Conservation (phyloP, 495 filamentous ascomycete species). For the Pseudevernia furfuracea region DNA sequence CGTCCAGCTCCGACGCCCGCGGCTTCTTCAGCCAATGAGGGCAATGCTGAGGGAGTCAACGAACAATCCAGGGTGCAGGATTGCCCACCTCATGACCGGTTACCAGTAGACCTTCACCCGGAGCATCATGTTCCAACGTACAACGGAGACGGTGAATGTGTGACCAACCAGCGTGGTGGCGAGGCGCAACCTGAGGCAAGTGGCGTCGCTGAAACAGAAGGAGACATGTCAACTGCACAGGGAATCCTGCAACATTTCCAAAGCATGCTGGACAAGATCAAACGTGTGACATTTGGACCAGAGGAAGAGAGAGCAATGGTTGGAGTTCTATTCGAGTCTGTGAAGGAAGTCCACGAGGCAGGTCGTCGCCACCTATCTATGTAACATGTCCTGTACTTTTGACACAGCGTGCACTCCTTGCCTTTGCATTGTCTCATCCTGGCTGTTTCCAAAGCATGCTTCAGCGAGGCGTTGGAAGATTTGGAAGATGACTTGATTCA, state of each 20-base stretch:
- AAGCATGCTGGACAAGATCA: conserved; percentile 18
- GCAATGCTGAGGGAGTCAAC: neutral
- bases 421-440: conserved; percentile 11
- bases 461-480: conserved; percentile 6
- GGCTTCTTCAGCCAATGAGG: neutral
- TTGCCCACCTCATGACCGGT: neutral
- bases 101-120: neutral
- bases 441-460: conserved; percentile 4
- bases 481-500: neutral
- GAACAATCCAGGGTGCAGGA: neutral
- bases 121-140: neutral
- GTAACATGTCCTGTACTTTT: neutral
- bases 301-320: conserved; percentile 25
- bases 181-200: neutral
- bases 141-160: neutral
- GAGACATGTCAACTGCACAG: conserved; percentile 4
- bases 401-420: conserved; percentile 8
- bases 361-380: conserved; percentile 13
- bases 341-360: conserved; percentile 24
- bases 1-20: neutral
- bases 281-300: conserved; percentile 20
- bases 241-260: conserved; percentile 23
- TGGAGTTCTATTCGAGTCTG: conserved; percentile 23
- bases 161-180: neutral
- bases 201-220: neutral